Percentiles rank a stretch among this genome's conserved stretches.
Conservation (phyloP, 257 asterid species). For the Cynanchum wilfordii region DNA sequence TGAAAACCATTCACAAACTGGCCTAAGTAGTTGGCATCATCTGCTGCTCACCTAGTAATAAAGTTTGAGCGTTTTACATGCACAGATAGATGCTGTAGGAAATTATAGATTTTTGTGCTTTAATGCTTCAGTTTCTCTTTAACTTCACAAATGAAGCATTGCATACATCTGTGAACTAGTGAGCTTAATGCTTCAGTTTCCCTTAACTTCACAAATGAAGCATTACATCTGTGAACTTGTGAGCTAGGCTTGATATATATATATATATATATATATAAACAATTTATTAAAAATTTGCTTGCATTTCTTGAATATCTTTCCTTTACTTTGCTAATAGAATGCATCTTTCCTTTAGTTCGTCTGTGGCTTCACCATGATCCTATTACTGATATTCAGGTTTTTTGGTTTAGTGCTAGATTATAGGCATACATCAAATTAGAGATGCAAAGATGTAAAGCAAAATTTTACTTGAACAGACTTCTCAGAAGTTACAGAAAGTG, state of each 20-base stretch:
- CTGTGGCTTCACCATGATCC: not conserved
- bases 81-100: not conserved
- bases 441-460: not conserved
- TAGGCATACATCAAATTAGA: too few species aligned
- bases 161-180: not conserved
- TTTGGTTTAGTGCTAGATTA: not conserved
- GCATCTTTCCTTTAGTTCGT: not conserved
- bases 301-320: not conserved
- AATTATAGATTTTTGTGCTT: not conserved
- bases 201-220: too few species aligned
- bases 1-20: conserved; percentile 78
- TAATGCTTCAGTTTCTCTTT: not conserved
- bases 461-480: not conserved
- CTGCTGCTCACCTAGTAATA: conserved; percentile 4
- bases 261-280: too few species aligned
- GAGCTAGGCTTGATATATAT: not conserved
- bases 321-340: not conserved
- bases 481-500: too few species aligned
- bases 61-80: not conserved
- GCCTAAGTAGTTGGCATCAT: conserved; percentile 22
- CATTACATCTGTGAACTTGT: not conserved
- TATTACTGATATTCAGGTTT: not conserved
- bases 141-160: not conserved
- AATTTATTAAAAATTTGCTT: not conserved
- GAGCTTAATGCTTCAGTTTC: conserved; percentile 2